These are phyloP conservation scores for Mycena capillaripes DNA, from an alignment of 768 basidiomycete genomes.

Conservation along the genomic window DNA sequence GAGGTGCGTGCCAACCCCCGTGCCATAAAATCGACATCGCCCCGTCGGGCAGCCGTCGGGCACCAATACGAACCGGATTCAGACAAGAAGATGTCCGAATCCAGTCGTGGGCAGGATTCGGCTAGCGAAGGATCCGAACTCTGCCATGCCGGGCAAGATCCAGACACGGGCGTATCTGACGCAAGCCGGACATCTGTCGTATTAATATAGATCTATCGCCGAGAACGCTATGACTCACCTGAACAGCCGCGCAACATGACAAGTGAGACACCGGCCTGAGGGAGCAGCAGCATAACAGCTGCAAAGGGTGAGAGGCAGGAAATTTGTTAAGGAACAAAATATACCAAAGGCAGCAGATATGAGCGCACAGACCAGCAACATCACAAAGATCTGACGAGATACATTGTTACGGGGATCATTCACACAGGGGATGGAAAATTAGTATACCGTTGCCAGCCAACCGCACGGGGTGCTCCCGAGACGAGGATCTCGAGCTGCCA, in stretches of 20 bases:
- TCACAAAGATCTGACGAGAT: no score
- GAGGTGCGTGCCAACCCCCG: conserved; percentile 4
- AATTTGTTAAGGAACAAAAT: background rate
- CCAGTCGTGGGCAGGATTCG: background rate
- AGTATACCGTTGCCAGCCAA: no score
- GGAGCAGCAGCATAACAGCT: no score
- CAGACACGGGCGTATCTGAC: background rate
- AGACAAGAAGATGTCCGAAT: background rate
- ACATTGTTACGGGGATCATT: no score
- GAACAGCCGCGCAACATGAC: background rate
- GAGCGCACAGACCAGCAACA: no score
- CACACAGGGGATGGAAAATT: no score
- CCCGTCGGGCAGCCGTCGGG: conserved; percentile 4
- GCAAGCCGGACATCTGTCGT: background rate
- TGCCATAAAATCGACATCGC: background rate
- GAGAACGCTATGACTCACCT: background rate
- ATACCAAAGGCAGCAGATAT: background rate
- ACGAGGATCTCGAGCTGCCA: no score
- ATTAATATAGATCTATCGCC: background rate
- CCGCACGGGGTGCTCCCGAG: no score
- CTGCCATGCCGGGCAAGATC: background rate
- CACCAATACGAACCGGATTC: background rate
- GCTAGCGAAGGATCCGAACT: background rate
- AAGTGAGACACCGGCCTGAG: no score
- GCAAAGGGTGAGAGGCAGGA: no score